phyloP scores from a whole-genome alignment of 148 eudicot species.

The Camellia lanceoleosa region DNA sequence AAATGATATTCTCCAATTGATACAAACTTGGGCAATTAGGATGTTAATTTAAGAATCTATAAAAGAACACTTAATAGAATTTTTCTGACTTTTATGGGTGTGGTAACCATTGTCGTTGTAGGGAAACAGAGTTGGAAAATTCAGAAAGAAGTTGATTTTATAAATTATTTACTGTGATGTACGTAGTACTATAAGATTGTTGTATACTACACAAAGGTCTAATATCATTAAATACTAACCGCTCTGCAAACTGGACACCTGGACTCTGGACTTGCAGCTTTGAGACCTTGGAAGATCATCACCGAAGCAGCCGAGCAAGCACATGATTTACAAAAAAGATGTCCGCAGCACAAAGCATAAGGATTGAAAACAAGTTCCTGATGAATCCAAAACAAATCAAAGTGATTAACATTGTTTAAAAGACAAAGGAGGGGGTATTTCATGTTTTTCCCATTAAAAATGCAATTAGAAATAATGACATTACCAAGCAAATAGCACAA shows the following conservation, averaged over 20 bases:
- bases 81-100: too few species aligned
- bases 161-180: too few species aligned
- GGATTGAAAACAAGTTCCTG: slow-evolving; percentile 42
- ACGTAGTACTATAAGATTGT: not conserved
- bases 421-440: not conserved
- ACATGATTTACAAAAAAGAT: slow-evolving; percentile 40
- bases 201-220: not conserved
- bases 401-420: not conserved
- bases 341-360: slow-evolving; percentile 39
- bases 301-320: slow-evolving; percentile 41
- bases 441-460: not conserved
- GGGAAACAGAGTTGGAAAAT: not conserved
- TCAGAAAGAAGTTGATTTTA: not conserved
- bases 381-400: slow-evolving; percentile 11
- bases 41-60: too few species aligned
- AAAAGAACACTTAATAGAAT: too few species aligned
- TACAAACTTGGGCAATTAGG: too few species aligned
- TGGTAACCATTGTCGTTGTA: too few species aligned
- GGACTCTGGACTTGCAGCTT: slow-evolving; percentile 27
- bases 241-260: slow-evolving; percentile 46
- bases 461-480: not conserved
- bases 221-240: slow-evolving; percentile 17
- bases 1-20: too few species aligned
- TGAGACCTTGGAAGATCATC: slow-evolving; percentile 33
- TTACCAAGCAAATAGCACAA: slow-evolving; percentile 43